Evolutionary conservation across 2,329 filamentous ascomycete genomes (phyloP).

Genomic region (Diaporthe australafricana): DNA sequence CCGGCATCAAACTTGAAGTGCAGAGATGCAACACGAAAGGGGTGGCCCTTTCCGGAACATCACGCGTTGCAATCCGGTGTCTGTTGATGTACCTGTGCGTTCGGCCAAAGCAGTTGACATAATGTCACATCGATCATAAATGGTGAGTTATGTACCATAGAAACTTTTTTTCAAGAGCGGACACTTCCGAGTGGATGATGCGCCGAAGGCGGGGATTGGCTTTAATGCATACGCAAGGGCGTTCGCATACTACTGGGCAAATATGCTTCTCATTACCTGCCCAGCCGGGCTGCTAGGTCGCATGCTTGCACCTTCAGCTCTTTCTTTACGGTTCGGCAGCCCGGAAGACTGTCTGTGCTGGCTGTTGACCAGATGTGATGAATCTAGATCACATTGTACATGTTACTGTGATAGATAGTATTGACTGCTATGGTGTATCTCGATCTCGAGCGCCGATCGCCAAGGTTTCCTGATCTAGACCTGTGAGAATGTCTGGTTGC

Average conservation of each 20-base stretch:
- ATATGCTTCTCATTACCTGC: background rate
- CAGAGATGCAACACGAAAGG: constrained; percentile 13
- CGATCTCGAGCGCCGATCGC: background rate
- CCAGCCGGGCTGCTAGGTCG: background rate
- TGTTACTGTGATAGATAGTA: background rate
- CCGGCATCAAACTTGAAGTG: constrained; percentile 5
- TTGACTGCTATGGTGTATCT: background rate
- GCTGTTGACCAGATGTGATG: background rate
- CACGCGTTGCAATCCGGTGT: constrained; percentile 22
- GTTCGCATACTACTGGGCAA: background rate
- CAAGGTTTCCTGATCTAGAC: constrained; percentile 2
- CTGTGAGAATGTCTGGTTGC: background rate
- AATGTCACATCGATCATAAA: constrained; percentile 10
- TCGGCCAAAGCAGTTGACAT: background rate
- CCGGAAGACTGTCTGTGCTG: background rate
- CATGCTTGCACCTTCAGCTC: background rate
- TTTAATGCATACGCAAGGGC: background rate
- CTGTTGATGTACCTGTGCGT: constrained; percentile 22
- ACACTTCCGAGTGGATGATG: background rate
- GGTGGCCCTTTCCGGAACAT: background rate
- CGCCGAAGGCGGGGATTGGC: background rate
- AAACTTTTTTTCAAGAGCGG: background rate
- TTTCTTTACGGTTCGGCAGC: background rate
- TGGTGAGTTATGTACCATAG: background rate
- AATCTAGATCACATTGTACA: constrained; percentile 9